Base-by-base conservation (phyloP, 306 rosid genomes). In the Biancaea sappan region DNA sequence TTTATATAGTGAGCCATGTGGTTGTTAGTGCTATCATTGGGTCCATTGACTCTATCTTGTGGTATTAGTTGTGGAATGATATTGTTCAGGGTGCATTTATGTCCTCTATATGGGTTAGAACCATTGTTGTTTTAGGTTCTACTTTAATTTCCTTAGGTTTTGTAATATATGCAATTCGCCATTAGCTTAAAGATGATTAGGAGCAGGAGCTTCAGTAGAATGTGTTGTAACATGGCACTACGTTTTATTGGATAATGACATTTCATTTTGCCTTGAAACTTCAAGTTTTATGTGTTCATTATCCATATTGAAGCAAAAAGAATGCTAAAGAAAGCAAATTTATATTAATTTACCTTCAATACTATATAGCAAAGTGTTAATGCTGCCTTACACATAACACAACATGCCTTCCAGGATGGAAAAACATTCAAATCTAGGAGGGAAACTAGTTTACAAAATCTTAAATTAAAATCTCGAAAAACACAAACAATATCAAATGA, bases 1-100 rank as follows among this genome's bases (percentile, higher is more conserved):
- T 85, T 73, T 97, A 94, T 78, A 88, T 97, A 1, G 47, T 59
- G 26, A 84, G 84, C 84, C 99, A 94, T 79, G 95, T 94, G 80
- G 69, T 79, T 15, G 95, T 87, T 21, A 97, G 99, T 56, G 96
- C 92, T 60, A 50, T 73, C 21, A 26, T 89, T 4, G 99, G 99
- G 14, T 80, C 86, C 58, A 19, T 74, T 58, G 84, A 77, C 83
- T 74, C 84, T 40, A 14, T 83, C 60, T 35, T 81, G 8, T 94
- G 96, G 96, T 83, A 79, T 79, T 88, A 88, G 88, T 79, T 67
- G 8, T 94, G 99, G 97, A 85, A 80, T 54, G 73, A 84, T 72
- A 43, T 82, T 28, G 62, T 94, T 69, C 68, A 47, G 53, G 63
- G 82, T 75, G 96, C 92, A n/a, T 92, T 83, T 75, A 16, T 3